These are phyloP conservation scores for Calonectria montana DNA, from an alignment of 2,329 filamentous ascomycete genomes.

Conservation along the genomic window DNA sequence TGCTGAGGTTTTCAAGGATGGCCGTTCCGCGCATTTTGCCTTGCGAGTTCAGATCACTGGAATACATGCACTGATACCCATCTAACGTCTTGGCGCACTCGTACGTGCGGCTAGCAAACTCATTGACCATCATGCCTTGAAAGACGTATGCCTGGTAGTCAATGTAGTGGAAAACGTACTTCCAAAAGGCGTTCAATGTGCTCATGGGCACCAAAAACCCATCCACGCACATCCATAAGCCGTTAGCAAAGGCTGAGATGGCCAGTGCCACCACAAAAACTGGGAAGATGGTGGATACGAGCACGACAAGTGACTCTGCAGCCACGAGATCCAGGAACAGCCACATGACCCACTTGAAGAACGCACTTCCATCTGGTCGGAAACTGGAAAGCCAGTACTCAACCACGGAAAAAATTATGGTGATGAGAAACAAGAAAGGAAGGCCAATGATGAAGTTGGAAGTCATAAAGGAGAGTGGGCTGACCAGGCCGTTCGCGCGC, in stretches of 20 bases:
- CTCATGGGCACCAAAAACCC: neutral
- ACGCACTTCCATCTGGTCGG: neutral
- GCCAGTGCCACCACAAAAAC: neutral
- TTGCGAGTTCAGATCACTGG: neutral
- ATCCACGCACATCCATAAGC: neutral
- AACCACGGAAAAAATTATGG: neutral
- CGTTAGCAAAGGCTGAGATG: neutral
- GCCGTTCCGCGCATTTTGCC: neutral
- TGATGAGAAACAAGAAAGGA: neutral
- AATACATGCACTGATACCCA: neutral
- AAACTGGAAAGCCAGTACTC: neutral
- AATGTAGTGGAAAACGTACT: neutral
- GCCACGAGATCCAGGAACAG: neutral
- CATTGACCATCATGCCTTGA: conserved; percentile 1
- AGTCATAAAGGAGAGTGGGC: neutral
- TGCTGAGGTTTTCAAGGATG: neutral
- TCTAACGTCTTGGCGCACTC: neutral
- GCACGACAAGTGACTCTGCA: neutral
- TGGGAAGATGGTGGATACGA: neutral
- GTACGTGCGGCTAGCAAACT: neutral
- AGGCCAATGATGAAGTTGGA: neutral
- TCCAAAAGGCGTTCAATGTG: neutral
- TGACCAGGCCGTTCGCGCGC: neutral
- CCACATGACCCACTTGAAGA: conserved; percentile 3
- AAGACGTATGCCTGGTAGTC: neutral